Evolutionary conservation across 2,329 filamentous ascomycete genomes (phyloP).

Genomic region (Ophiostoma piceae): DNA sequence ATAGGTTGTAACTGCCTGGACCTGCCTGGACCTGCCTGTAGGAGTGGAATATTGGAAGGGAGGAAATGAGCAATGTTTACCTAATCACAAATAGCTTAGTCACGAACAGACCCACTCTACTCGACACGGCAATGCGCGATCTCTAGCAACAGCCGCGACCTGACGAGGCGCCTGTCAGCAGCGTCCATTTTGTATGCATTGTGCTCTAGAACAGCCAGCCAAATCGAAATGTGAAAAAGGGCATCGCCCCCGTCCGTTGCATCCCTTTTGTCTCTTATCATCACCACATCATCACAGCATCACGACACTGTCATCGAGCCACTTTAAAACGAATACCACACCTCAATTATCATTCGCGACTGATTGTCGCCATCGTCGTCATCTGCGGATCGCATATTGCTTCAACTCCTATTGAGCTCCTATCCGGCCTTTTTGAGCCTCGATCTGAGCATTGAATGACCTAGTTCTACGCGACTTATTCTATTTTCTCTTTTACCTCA

Average conservation of each 20-base stretch:
- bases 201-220: background rate
- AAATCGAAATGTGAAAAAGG: conserved; percentile 7
- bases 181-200: background rate
- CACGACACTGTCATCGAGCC: background rate
- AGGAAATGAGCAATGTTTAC: background rate
- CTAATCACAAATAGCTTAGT: background rate
- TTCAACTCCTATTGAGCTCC: conserved; percentile 5
- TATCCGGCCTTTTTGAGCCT: background rate
- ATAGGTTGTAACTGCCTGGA: conserved; percentile 17
- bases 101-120: background rate
- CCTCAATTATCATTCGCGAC: background rate
- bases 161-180: conserved; percentile 2
- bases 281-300: background rate
- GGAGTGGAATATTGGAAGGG: background rate
- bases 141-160: conserved; percentile 22
- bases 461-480: background rate
- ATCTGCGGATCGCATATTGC: background rate
- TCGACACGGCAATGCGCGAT: conserved; percentile 19
- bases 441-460: background rate
- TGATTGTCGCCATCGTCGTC: background rate
- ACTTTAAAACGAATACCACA: background rate
- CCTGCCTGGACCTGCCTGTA: background rate
- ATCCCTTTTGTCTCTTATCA: conserved; percentile 10
- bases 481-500: background rate
- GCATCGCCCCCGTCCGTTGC: conserved; percentile 12